Evolutionary conservation across 768 basidiomycete species (phyloP), one percentile per base, ranked within the genome.

Genomic region (Agrocybe pediades): DNA sequence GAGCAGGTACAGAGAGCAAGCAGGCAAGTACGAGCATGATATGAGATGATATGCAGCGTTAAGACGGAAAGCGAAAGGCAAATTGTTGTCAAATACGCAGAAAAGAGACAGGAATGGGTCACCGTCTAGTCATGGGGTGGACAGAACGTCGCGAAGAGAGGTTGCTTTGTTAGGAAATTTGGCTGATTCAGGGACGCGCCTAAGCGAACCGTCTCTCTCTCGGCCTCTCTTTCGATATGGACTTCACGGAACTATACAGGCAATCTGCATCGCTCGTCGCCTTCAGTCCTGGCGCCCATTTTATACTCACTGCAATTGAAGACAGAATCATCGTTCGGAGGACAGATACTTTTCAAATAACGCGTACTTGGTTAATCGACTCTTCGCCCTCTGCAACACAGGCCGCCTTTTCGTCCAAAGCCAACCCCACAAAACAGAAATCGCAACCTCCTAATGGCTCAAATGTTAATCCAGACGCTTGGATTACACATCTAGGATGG

Each of bases 281-380:
- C 16, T 95, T 93, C 74, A 95, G 93, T 61, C 87, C 92, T 1
- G 93, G 93, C 13, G 83, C 90, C 0, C 89, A 94, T 53, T 93
- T 94, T 63, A 80, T 96, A 58, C 82, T 95, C 19, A 92, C 87
- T 7, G 88, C 90, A 1, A 78, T 89, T 23, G 79, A 87, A 58
- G 86, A 93, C 62, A 79, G 90, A 49, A 75, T 97, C 47, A 85
- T 97, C 59, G 79, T 98, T 16, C 84, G 95, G 40, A 87, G 89
- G 42, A 82, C 93, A 8, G 87, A 93, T 62, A 88, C 88, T 19
- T 86, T 96, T 61, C 86, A 89, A 61, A 87, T 96, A 45, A 83
- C 86, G 16, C 80, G 90, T 49, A 88, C 91, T 17, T 95, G 90
- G 89, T 77, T 82, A 24, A 70, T 92, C 54, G 78, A 86, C 65